Conservation (phyloP, 164 flowering plant species). For the Macadamia integrifolia region DNA sequence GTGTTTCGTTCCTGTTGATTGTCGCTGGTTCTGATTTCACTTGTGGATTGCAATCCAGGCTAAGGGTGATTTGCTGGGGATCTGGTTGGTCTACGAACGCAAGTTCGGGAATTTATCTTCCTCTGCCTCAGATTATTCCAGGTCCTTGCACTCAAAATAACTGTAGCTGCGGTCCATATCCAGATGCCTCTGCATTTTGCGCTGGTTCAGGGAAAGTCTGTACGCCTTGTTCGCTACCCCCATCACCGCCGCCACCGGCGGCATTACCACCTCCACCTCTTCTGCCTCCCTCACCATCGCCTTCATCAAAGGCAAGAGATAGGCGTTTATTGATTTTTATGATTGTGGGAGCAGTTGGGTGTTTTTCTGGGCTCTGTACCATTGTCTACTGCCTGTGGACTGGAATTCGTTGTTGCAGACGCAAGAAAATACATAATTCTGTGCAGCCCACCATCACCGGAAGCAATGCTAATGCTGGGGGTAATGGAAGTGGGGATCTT, state of each 20-base stretch:
- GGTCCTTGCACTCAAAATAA: constrained; percentile 61
- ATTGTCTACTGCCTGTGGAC: constrained; percentile 66
- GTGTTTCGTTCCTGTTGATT: constrained; percentile 40
- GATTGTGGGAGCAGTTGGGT: constrained; percentile 75
- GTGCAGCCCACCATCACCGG: constrained; percentile 86
- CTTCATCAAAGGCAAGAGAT: constrained; percentile 20
- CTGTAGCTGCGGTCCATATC: constrained; percentile 39
- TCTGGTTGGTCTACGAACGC: constrained; percentile 37
- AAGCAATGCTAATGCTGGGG: constrained; percentile 27
- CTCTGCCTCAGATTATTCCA: constrained; percentile 45
- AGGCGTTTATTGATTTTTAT: constrained; percentile 65
- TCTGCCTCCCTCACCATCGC: constrained; percentile 12
- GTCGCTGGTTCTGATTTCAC: constrained; percentile 58
- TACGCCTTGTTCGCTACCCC: constrained; percentile 24
- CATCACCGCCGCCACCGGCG: constrained; percentile 3
- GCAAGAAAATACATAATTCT: constrained; percentile 78
- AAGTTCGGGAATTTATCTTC: constrained; percentile 21
- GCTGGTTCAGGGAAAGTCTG: constrained; percentile 56
- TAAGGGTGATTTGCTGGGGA: constrained; percentile 79
- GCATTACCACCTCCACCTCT: not conserved
- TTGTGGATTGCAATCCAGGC: constrained; percentile 58
- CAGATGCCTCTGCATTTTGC: constrained; percentile 47
- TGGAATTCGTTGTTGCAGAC: constrained; percentile 64
- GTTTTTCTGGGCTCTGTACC: constrained; percentile 47
- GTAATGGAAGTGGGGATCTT: constrained; percentile 18